These are phyloP conservation scores for Sporothrix brunneoviolacea DNA, from an alignment of 2,329 filamentous ascomycete genomes.

Conservation along the genomic window DNA sequence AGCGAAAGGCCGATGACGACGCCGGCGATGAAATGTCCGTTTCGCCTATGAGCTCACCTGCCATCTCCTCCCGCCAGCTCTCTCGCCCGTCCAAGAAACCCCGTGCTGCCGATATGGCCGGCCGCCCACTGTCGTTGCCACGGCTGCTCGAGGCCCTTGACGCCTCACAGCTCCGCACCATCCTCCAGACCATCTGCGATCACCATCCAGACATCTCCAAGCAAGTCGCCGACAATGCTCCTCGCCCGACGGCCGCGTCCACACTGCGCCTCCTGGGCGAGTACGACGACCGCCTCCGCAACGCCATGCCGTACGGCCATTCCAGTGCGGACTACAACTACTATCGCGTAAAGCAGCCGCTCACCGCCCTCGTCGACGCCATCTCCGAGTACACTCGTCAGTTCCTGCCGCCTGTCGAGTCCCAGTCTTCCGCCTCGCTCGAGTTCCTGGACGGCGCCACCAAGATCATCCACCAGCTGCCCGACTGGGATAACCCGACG, in stretches of 20 bases:
- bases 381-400: slow-evolving; percentile 92
- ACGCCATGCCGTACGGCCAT: slow-evolving; percentile 79
- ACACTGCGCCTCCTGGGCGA: slow-evolving; percentile 73
- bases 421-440: slow-evolving; percentile 74
- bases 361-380: slow-evolving; percentile 77
- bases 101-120: slow-evolving; percentile 57
- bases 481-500: slow-evolving; percentile 82
- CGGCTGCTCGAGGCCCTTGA: slow-evolving; percentile 93
- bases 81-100: slow-evolving; percentile 58
- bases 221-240: slow-evolving; percentile 77
- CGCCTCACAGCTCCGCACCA: slow-evolving; percentile 71
- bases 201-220: slow-evolving; percentile 78
- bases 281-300: slow-evolving; percentile 72
- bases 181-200: slow-evolving; percentile 88
- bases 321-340: slow-evolving; percentile 88
- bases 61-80: slow-evolving; percentile 62
- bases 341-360: slow-evolving; percentile 77
- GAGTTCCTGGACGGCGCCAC: slow-evolving; percentile 87
- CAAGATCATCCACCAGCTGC: slow-evolving; percentile 79
- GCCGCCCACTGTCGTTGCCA: slow-evolving; percentile 48
- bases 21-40: slow-evolving; percentile 86
- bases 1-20: slow-evolving; percentile 83
- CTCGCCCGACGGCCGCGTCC: slow-evolving; percentile 75
- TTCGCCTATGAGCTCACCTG: slow-evolving; percentile 77
- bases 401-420: slow-evolving; percentile 86